These are phyloP conservation scores for Blastomyces emzantsi DNA, from an alignment of 2,329 filamentous ascomycete genomes.

Conservation along the genomic window DNA sequence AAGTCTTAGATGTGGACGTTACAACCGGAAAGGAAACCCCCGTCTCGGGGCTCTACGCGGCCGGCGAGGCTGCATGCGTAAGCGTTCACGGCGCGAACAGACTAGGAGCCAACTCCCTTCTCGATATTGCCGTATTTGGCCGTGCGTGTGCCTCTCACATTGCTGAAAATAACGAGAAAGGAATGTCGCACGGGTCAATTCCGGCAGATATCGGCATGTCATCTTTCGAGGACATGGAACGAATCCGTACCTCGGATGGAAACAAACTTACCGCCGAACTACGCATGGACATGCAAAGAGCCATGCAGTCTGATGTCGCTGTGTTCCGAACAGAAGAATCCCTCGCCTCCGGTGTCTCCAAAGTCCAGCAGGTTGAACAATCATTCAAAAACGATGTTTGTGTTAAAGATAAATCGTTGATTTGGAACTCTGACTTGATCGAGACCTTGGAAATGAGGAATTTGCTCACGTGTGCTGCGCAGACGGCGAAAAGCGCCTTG, in stretches of 20 bases:
- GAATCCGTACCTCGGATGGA: constrained; percentile 66
- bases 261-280: constrained; percentile 74
- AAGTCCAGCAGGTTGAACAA: constrained; percentile 69
- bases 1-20: constrained; percentile 70
- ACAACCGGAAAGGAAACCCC: constrained; percentile 69
- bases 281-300: constrained; percentile 80
- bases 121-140: constrained; percentile 84
- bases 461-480: constrained; percentile 71
- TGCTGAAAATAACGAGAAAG: constrained; percentile 76
- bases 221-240: constrained; percentile 68
- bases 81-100: constrained; percentile 89
- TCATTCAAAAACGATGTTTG: constrained; percentile 62
- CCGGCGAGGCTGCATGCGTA: constrained; percentile 82
- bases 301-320: constrained; percentile 87
- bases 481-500: constrained; percentile 73
- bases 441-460: constrained; percentile 86
- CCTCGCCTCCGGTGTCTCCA: constrained; percentile 73
- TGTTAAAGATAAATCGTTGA: constrained; percentile 92
- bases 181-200: constrained; percentile 56
- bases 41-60: constrained; percentile 79
- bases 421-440: constrained; percentile 91
- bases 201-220: constrained; percentile 66
- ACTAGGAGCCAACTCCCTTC: constrained; percentile 81
- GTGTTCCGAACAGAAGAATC: constrained; percentile 85
- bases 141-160: constrained; percentile 85